Evolutionary conservation across 371 early-diverging fungal species (phyloP), one percentile per base, ranked within the genome.

Genomic region (Haplosporangium sp.): DNA sequence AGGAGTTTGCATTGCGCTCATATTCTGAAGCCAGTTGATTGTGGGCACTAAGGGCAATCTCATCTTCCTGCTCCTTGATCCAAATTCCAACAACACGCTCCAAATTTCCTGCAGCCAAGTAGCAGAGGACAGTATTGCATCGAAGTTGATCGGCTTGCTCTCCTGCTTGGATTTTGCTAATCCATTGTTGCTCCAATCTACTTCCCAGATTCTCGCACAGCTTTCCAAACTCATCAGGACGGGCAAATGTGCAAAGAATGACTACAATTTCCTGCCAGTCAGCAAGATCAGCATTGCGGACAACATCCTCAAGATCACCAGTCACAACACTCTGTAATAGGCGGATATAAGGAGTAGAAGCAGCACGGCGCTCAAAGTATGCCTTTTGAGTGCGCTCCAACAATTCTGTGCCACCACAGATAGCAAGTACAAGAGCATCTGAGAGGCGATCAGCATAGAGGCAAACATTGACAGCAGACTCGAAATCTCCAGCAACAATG

Each of bases 251-350:
- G 85, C 97, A 97, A 45, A 99, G 85, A 9, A 97, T 86, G 9
- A 94, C 96, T 39, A 98, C 83, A 35, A 95, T 88, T 59, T 97
- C 95, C 68, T 94, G 92, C 99, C 99, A 99, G 65, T 94, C 94
- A n/a, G 85, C 86, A 76, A 98, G 71, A 35, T 89, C 88, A 2
- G 92, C 93, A 69, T 92, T 91, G 56, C 87, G 85, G 0, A 97
- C 96, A 47, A 97, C 88, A 72, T 97, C 95, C 6, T 79, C 76
- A 73, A 98, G 79, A 74, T 97, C 94, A 19, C 92, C 91, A n/a
- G 89, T 85, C 13, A 94, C 89, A 53, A 99, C 89, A 63, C 90
- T 89, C 67, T 96, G 89, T 72, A 97, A 83, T 0, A 99, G 82
- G 44, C 98, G 93, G 17, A 95, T 79, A 72, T 97, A 97, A 13